Evolutionary conservation across 1,284 basidiomycete genomes (phyloP).

Genomic region (Butyriboletus appendiculatus): DNA sequence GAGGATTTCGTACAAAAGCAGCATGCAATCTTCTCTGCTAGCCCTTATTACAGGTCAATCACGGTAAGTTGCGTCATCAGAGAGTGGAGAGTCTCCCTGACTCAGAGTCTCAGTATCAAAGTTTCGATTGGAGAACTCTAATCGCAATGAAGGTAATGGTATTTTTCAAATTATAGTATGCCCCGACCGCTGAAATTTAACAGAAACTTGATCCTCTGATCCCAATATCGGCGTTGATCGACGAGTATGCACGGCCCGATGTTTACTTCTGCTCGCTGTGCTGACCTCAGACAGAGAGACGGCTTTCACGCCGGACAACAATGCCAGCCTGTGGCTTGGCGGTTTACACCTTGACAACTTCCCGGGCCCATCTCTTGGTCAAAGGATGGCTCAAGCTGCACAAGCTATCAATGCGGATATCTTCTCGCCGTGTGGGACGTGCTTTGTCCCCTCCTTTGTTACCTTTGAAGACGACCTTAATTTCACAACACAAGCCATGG

Average conservation of each 20-base stretch:
- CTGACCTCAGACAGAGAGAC: slow-evolving; percentile 41
- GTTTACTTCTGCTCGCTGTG: neutral
- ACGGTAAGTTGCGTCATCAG: slow-evolving; percentile 45
- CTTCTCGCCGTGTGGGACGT: slow-evolving; percentile 62
- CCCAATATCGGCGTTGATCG: slow-evolving; percentile 60
- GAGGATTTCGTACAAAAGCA: slow-evolving; percentile 69
- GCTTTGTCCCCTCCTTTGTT: slow-evolving; percentile 27
- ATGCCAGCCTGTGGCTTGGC: slow-evolving; percentile 59
- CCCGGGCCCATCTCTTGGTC: slow-evolving; percentile 53
- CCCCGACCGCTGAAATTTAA: neutral
- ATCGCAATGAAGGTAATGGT: slow-evolving; percentile 62
- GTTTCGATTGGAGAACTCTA: slow-evolving; percentile 77
- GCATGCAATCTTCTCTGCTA: slow-evolving; percentile 54
- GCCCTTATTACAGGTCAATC: slow-evolving; percentile 58
- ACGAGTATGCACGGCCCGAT: slow-evolving; percentile 45
- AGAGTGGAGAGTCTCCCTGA: slow-evolving; percentile 1
- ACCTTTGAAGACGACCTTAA: slow-evolving; percentile 45
- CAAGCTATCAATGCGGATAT: slow-evolving; percentile 64
- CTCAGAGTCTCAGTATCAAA: slow-evolving; percentile 55
- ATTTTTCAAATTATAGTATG: neutral
- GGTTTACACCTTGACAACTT: slow-evolving; percentile 59
- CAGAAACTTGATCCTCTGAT: slow-evolving; percentile 52
- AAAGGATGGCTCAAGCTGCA: slow-evolving; percentile 66
- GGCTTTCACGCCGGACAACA: slow-evolving; percentile 40
- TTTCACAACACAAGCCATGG: slow-evolving; percentile 70